These are phyloP conservation scores for Barnettozyma sucrosica DNA, from an alignment of 805 yeast genomes.

Conservation along the genomic window DNA sequence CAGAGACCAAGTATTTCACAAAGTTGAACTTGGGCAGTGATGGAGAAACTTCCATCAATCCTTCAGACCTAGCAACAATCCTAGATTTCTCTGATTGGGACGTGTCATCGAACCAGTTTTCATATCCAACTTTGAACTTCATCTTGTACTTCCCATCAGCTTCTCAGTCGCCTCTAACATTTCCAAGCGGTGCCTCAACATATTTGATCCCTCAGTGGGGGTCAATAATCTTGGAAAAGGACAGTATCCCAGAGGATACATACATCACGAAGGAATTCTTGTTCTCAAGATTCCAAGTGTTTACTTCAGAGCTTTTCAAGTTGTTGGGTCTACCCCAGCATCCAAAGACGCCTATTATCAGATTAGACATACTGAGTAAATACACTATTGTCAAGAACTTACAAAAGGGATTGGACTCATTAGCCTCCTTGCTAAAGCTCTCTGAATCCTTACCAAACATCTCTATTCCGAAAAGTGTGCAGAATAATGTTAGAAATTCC, in stretches of 20 bases:
- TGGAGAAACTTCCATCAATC: conserved; percentile 30
- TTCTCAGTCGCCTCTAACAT: conserved; percentile 41
- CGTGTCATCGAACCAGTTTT: conserved; percentile 45
- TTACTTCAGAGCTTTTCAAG: conserved; percentile 68
- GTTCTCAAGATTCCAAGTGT: conserved; percentile 54
- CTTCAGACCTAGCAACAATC: conserved; percentile 61
- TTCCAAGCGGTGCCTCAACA: conserved; percentile 27
- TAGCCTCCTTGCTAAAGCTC: conserved; percentile 66
- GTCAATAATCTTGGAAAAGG: conserved; percentile 1
- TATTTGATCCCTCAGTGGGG: conserved; percentile 55
- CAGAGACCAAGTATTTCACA: conserved; percentile 65
- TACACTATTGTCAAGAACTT: conserved; percentile 53
- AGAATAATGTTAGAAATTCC: conserved; percentile 48
- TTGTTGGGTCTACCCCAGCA: conserved; percentile 61
- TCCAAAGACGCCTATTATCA: conserved; percentile 53
- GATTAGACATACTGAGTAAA: conserved; percentile 64
- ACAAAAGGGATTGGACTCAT: conserved; percentile 56
- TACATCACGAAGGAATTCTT: conserved; percentile 41
- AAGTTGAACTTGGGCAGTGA: conserved; percentile 27
- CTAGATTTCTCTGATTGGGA: conserved; percentile 87
- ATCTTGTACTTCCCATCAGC: conserved; percentile 57
- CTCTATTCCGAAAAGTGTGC: conserved; percentile 74
- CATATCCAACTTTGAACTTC: conserved; percentile 67
- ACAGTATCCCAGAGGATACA: conserved; percentile 19
- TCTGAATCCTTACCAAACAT: conserved; percentile 68